These are phyloP conservation scores for Ogataea haglerorum DNA, from an alignment of 805 yeast species.

Conservation along the genomic window DNA sequence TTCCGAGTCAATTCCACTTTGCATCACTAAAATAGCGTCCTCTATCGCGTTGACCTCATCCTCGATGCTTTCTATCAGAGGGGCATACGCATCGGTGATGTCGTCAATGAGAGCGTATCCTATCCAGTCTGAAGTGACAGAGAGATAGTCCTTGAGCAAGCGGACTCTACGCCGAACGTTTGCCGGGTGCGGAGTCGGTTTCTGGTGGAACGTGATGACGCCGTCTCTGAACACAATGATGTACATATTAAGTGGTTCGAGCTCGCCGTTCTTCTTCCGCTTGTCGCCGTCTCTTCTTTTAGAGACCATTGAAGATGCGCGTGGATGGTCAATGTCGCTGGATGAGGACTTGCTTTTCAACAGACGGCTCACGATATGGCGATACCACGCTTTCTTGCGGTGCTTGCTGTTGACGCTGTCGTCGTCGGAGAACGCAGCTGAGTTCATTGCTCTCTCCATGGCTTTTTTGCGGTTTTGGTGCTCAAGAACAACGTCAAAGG, in stretches of 20 bases:
- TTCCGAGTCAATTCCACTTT: slow-evolving; percentile 55
- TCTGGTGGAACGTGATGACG: slow-evolving; percentile 88
- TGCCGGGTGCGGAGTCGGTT: slow-evolving; percentile 93
- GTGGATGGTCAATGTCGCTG: slow-evolving; percentile 1
- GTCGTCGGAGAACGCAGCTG: slow-evolving; percentile 15
- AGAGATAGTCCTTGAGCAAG: slow-evolving; percentile 78
- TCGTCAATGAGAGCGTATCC: slow-evolving; percentile 96
- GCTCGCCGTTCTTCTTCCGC: slow-evolving; percentile 44
- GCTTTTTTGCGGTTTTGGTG: slow-evolving; percentile 40
- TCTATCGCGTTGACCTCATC: slow-evolving; percentile 94
- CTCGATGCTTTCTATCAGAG: slow-evolving; percentile 91
- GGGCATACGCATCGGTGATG: slow-evolving; percentile 96
- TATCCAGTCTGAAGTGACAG: slow-evolving; percentile 93
- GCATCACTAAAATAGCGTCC: slow-evolving; percentile 85
- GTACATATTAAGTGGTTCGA: slow-evolving; percentile 89
- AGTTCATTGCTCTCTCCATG: slow-evolving; percentile 21
- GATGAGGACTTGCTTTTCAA: slow-evolving; percentile 3
- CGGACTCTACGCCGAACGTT: slow-evolving; percentile 94
- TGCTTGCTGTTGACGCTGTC: slow-evolving; percentile 18
- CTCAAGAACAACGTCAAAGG: slow-evolving; percentile 78
- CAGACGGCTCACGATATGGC: slow-evolving; percentile 6
- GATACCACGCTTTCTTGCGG: slow-evolving; percentile 18
- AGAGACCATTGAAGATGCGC: slow-evolving; percentile 20
- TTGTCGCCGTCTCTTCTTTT: slow-evolving; percentile 16
- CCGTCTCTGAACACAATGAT: slow-evolving; percentile 89